Conservation (phyloP, 345 rosid genomes). For the Pugionium cornutum region DNA sequence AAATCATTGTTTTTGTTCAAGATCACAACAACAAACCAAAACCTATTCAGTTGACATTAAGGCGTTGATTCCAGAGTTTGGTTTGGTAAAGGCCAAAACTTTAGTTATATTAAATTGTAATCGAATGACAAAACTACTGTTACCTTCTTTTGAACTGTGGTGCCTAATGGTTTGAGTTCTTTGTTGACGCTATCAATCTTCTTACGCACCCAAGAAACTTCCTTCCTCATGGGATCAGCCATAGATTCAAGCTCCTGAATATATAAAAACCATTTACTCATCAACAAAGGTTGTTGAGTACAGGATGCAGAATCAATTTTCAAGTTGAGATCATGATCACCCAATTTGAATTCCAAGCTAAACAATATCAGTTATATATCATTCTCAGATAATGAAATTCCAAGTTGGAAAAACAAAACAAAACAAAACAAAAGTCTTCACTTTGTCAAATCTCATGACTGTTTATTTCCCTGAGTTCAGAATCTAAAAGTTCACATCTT, state of each 20-base stretch:
- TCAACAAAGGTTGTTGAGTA: not conserved
- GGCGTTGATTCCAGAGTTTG: constrained; percentile 1
- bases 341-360: constrained; percentile 3
- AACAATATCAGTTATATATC: not conserved
- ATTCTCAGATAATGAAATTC: not conserved
- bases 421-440: not conserved
- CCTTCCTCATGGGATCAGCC: constrained; percentile 97
- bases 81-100: constrained; percentile 15
- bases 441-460: not conserved
- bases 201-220: constrained; percentile 75
- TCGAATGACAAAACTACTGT: not conserved
- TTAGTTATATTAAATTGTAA: too few species aligned
- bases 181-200: constrained; percentile 86
- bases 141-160: constrained; percentile 88
- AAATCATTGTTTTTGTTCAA: constrained; percentile 10
- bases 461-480: constrained; percentile 1
- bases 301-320: constrained; percentile 22
- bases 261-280: constrained; percentile 8
- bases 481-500: constrained; percentile 29
- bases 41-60: constrained; percentile 10
- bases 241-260: constrained; percentile 83
- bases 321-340: not conserved
- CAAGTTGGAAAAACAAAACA: not conserved
- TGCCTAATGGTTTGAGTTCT: constrained; percentile 84
- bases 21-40: constrained; percentile 16